Evolutionary conservation across 1,284 basidiomycete species (phyloP).

Genomic region (Neotropicomus parvogracilis): DNA sequence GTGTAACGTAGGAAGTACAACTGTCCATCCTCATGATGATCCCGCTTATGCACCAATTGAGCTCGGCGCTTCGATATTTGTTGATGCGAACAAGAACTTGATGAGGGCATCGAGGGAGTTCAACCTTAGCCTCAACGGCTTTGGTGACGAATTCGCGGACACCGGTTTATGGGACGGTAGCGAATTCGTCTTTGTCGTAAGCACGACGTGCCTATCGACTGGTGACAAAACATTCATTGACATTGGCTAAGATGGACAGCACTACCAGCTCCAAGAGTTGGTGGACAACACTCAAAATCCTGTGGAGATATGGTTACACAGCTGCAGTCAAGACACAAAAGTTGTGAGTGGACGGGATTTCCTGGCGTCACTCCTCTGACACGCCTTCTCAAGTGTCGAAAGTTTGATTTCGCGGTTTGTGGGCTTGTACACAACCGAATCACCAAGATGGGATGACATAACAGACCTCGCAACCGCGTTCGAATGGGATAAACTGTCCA

Average conservation of each 20-base stretch:
- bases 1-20: constrained; percentile 58
- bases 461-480: constrained; percentile 51
- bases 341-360: constrained; percentile 42
- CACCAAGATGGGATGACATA: constrained; percentile 66
- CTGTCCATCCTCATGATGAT: constrained; percentile 76
- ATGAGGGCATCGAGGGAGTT: constrained; percentile 80
- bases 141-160: constrained; percentile 49
- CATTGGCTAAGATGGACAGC: constrained; percentile 45
- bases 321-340: constrained; percentile 59
- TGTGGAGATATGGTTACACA: constrained; percentile 80
- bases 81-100: constrained; percentile 77
- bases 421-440: constrained; percentile 55
- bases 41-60: constrained; percentile 61
- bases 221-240: constrained; percentile 11
- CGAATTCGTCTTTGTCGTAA: constrained; percentile 63
- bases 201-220: constrained; percentile 27
- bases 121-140: constrained; percentile 59
- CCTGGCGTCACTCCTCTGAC: constrained; percentile 6
- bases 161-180: constrained; percentile 85
- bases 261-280: constrained; percentile 45
- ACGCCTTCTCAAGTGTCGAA: constrained; percentile 49
- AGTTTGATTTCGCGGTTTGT: constrained; percentile 54
- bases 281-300: constrained; percentile 69
- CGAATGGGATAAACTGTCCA: constrained; percentile 51
- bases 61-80: constrained; percentile 88